Base-by-base conservation (phyloP, 2,329 filamentous ascomycete genomes). In the Aspergillus sp. region DNA sequence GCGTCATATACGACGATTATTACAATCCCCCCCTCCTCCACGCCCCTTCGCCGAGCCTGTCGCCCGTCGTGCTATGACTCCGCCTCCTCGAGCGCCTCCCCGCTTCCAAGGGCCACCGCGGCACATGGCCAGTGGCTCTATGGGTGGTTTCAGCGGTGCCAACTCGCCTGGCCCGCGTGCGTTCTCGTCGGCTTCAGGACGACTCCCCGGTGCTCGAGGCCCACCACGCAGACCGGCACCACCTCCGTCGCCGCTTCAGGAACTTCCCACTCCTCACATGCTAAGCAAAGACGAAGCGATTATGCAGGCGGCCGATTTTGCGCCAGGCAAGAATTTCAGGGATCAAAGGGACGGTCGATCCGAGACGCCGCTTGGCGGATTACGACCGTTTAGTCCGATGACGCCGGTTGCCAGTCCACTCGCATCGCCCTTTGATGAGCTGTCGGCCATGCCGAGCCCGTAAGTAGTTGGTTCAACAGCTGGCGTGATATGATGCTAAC, bases 21-120 rank as follows among this genome's bases (percentile, higher is more conserved):
- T 52, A 51, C 16, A 45, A 48, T 32, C 39, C 47, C 3, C 40
- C 50, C 20, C 47, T 2, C 40, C 50, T 20, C 42, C 48, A n/a
- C 62, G 64, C 35, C 76, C 88, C 2, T 95, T 82, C 47, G 83
- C 88, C 8, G 77, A 95, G 58, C 86, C 85, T 8, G 74, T 93
- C 11, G 80, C 77, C 42, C 83, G 89, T 48, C 83, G 89, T 51
- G 89, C 89, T 32, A 95, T 96, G 89, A 96, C 89, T 13, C 89
- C 89, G 32, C 89, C 89, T 12, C 88, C 89, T 44, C 71, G 72
- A 34, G 76, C 72, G 37, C 74, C 76, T 31, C 72, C 75, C 10
- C 68, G 74, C 22, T 71, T 71, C 36, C 74, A 63, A 41, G 60
- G 62, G 8, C 48, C 47, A 24, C 45, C 50, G 26, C 57, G 61